Conservation (phyloP, 345 rosid species). For the Eucalyptus caleyi region DNA sequence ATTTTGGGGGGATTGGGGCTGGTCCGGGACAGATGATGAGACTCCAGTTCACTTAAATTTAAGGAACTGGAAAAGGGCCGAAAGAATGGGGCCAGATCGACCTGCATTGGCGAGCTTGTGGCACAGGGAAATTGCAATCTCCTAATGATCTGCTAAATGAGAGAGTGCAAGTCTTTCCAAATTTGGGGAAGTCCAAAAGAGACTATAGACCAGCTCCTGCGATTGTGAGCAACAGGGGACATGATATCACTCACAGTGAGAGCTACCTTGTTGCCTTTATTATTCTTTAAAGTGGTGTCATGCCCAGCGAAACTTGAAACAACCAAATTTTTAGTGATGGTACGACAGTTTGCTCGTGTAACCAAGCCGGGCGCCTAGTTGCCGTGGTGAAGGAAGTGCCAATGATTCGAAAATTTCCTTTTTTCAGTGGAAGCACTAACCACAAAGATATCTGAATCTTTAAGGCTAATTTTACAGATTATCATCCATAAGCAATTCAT, state of each 20-base stretch:
- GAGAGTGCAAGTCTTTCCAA: slow-evolving; percentile 4
- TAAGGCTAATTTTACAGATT: too few relatives aligned
- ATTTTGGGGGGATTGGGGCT: neutral
- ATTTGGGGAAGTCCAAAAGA: slow-evolving; percentile 16
- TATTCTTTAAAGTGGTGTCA: neutral
- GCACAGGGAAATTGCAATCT: slow-evolving; percentile 46
- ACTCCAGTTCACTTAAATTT: slow-evolving; percentile 15
- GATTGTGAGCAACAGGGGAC: slow-evolving; percentile 42
- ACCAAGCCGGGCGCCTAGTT: neutral
- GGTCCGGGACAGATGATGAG: slow-evolving; percentile 18
- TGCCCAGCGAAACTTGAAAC: neutral
- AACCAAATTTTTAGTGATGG: neutral
- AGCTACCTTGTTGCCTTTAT: neutral
- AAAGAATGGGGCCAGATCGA: slow-evolving; percentile 28
- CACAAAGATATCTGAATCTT: too few relatives aligned
- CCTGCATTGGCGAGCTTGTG: slow-evolving; percentile 42
- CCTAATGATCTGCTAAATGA: slow-evolving; percentile 34
- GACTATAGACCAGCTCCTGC: slow-evolving; percentile 53
- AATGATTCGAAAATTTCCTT: neutral
- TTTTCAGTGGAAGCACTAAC: too few relatives aligned
- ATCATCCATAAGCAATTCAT: neutral
- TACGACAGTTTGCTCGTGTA: neutral
- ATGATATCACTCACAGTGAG: slow-evolving; percentile 45
- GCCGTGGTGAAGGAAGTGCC: neutral
- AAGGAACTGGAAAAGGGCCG: slow-evolving; percentile 33